Evolutionary conservation across 2,329 filamentous ascomycete species (phyloP), one percentile per base, ranked within the genome.

Genomic region (Thielaviopsis populi): DNA sequence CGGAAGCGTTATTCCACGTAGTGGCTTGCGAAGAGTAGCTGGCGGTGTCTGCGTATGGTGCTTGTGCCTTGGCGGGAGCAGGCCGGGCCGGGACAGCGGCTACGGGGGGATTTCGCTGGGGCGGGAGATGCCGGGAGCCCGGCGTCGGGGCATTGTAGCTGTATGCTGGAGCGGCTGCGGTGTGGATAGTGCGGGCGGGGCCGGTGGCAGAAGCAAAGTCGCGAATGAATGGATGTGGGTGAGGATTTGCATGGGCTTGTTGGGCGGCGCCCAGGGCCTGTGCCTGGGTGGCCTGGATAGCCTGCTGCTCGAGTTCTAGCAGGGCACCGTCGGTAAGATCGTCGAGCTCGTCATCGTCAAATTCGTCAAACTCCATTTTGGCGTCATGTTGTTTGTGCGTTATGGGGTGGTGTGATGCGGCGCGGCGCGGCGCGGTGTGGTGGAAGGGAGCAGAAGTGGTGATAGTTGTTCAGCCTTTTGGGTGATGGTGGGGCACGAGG

Each of bases 291-390:
- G 79, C 79, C 68, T 80, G 80, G 67, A 86, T 82, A 46, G 84
- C 84, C 69, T 80, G 79, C 69, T 80, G 79, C 70, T 87, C 84
- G 67, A 87, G 80, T 70, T 85, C 82, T 68, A 82, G 77, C 2
- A 87, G 74, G 58, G 76, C 76, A 67, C 79, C 78, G 67, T 79
- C 76, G 67, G 83, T 80, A 50, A 87, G 74, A 48, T 80, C 77
- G 71, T 87, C 83, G 68, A 87, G 77, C 66, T 79, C 83, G 70
- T 85, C 83, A 70, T 86, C 84, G 66, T 63, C 56, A 27, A 66
- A 66, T 10, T 59, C 54, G 37, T 59, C 40, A 60, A 65, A 46
- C n/a, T 65, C 62, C 63, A 66, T 66, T 6, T 54, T 61, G n/a
- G 19, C 40, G 33, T 27, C 46, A 50, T 50, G 46, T 50, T 50